Conservation (phyloP, 371 early-diverging fungal species). For the Actinomucor elegans region DNA sequence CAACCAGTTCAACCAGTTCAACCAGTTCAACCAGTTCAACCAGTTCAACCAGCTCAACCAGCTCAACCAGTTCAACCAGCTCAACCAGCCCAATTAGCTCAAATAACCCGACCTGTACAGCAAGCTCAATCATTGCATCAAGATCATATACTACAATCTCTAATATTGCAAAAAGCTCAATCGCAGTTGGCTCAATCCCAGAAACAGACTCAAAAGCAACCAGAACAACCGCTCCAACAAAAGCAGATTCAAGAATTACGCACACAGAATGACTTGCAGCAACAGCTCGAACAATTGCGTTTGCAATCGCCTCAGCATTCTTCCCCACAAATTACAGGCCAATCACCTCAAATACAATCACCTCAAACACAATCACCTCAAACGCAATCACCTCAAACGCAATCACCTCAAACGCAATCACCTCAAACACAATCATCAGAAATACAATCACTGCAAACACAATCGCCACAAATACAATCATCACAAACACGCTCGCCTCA, state of each 20-base stretch:
- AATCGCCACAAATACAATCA: not conserved
- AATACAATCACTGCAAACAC: not conserved
- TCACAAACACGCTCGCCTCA: too few relatives aligned
- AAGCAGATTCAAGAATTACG: too few relatives aligned
- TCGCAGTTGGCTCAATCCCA: not conserved
- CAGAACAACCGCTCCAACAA: not conserved
- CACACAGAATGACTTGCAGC: too few relatives aligned
- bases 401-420: too few relatives aligned
- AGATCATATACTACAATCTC: too few relatives aligned
- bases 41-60: not conserved
- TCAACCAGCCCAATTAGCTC: too few relatives aligned
- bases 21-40: not conserved
- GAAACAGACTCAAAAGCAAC: not conserved
- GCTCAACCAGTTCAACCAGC: not conserved
- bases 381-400: not conserved
- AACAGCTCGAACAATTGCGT: too few relatives aligned
- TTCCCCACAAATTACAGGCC: too few relatives aligned
- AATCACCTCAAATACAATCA: not conserved
- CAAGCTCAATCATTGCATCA: too few relatives aligned
- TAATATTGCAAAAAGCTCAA: too few relatives aligned
- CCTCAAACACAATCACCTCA: not conserved
- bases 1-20: not conserved
- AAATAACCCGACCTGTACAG: too few relatives aligned
- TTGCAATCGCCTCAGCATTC: too few relatives aligned
- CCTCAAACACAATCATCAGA: not conserved